Evolutionary conservation across 2,329 filamentous ascomycete species (phyloP), one percentile per base, ranked within the genome.

Genomic region (Trichoderma koningiopsis): DNA sequence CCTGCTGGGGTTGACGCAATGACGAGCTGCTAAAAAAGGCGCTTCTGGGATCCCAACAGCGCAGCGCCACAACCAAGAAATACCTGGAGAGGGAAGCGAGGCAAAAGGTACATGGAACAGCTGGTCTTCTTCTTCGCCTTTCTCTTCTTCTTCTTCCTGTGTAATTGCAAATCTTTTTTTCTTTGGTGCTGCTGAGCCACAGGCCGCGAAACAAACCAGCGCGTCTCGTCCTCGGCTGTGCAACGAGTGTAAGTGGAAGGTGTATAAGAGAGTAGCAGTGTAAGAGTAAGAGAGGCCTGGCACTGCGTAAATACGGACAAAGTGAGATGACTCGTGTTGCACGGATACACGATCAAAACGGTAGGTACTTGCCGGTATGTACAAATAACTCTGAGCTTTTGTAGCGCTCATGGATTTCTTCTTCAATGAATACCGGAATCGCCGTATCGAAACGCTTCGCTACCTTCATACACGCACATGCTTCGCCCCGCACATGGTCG

Each of bases 1-100:
- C 58, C 29, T 35, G 63, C 29, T 58, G 29, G 5, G 63, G 56
- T 47, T 66, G 53, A 66, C 63, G 63, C 63, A 66, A 66, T 66
- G 53, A 37, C 31, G 31, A 47, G 31, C 53, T 33, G 33, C 35
- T 59, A 59, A 59, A 49, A 37, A 37, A 14, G n/a, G 13, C 19
- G 22, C 14, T 59, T 31, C 35, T 43, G 57, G 56, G 33, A 5
- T 31, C 33, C 33, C 22, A 43, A 16, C 57, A 29, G 35, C 57
- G n/a, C 57, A 59, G 35, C 57, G 57, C 57, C 57, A 59, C 57
- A 29, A 59, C 19, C 10, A 27, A 43, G 40, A 27, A 43, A 35
- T 35, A 35, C 11, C 33, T 35, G 33, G 13, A 40, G 29, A 40
- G 13, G 16, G 22, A 16, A 31, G 11, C 5, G n/a, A 55, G 22